Evolutionary conservation across 352 stramenopile genomes (phyloP).

Genomic region (Phytopythium delawarense): DNA sequence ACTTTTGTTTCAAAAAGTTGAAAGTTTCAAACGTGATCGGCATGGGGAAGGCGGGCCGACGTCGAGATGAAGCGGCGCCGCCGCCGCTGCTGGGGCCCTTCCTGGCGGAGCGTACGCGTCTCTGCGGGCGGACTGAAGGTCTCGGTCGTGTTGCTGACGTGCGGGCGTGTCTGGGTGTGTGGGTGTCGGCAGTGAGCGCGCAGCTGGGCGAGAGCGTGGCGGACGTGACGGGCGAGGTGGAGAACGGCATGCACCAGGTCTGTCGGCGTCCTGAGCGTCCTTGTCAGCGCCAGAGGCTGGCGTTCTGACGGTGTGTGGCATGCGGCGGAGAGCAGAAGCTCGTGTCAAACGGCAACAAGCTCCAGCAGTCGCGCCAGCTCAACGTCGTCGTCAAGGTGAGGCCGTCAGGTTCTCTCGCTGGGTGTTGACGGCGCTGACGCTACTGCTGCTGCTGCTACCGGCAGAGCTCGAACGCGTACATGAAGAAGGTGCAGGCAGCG

Average conservation of each 20-base stretch:
- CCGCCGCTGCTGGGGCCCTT: conserved; percentile 42
- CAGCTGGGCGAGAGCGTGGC: conserved; percentile 43
- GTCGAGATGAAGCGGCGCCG: conserved; percentile 11
- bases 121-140: not conserved
- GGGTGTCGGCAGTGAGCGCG: conserved; percentile 30
- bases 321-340: conserved; percentile 20
- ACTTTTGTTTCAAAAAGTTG: not conserved
- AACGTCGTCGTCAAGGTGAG: conserved; percentile 60
- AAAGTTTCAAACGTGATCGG: not conserved
- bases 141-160: not conserved
- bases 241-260: conserved; percentile 68
- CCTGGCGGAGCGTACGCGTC: conserved; percentile 47
- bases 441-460: not conserved
- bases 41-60: conserved; percentile 8
- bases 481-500: conserved; percentile 45
- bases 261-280: not conserved
- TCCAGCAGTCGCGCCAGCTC: conserved; percentile 54
- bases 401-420: not conserved
- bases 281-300: not conserved
- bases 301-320: not conserved
- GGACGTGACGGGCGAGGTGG: conserved; percentile 55
- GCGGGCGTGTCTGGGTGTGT: not conserved
- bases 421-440: not conserved
- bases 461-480: conserved; percentile 57
- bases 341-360: conserved; percentile 49